phyloP scores from a whole-genome alignment of 345 rosid genomes.

The Citrus glauca region DNA sequence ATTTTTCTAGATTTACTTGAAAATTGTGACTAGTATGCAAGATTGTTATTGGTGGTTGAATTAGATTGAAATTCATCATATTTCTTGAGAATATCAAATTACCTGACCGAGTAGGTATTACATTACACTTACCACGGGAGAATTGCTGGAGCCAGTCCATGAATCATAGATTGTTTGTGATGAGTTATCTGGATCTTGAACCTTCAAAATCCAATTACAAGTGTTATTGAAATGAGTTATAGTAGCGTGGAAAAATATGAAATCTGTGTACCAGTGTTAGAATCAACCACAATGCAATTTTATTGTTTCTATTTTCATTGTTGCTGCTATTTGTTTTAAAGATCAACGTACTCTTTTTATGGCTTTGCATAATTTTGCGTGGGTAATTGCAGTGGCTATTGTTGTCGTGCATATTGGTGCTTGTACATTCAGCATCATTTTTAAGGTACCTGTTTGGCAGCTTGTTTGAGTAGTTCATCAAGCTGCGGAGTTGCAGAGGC shows the following conservation, averaged over 20 bases:
- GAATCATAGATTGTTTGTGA: slow-evolving; percentile 63
- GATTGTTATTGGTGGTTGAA: background rate
- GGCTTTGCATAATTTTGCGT: background rate
- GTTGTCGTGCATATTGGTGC: background rate
- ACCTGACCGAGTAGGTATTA: background rate
- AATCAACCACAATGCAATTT: background rate
- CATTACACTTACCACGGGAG: slow-evolving; percentile 43
- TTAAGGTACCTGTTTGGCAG: slow-evolving; percentile 57
- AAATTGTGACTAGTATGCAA: background rate
- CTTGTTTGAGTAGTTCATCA: slow-evolving; percentile 58
- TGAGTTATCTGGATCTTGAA: slow-evolving; percentile 72
- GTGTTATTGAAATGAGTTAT: slow-evolving; percentile 4
- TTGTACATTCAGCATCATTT: background rate
- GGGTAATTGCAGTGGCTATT: background rate
- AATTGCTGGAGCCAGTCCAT: slow-evolving; percentile 45
- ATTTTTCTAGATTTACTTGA: background rate
- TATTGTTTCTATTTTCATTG: background rate
- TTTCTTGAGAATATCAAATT: background rate
- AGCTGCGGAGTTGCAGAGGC: slow-evolving; percentile 83
- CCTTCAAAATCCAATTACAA: slow-evolving; percentile 35
- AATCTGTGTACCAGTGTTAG: background rate
- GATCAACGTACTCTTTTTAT: background rate
- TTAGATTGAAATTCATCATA: background rate
- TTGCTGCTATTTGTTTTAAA: background rate
- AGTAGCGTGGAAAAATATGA: slow-evolving; percentile 2